A percentile compares a stretch with the other conserved stretches of the same genome.
Conservation (phyloP, 345 rosid genomes). For the Raphanus raphanistrum region DNA sequence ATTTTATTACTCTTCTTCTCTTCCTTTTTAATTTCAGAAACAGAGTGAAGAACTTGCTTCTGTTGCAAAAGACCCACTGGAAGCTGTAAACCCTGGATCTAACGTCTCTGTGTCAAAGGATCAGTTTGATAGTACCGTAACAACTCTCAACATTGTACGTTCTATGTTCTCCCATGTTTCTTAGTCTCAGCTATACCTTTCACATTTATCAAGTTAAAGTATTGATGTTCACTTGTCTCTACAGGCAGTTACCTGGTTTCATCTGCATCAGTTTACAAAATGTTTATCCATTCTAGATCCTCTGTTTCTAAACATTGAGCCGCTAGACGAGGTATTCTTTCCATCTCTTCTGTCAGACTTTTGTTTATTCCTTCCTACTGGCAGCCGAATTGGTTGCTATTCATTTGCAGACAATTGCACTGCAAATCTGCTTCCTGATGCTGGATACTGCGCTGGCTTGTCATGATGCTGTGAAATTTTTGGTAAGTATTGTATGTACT, state of each 20-base stretch:
- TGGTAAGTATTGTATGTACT: slow-evolving; percentile 53
- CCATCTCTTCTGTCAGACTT: neutral
- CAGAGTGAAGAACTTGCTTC: slow-evolving; percentile 71
- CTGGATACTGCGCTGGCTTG: slow-evolving; percentile 87
- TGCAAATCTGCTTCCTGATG: slow-evolving; percentile 79
- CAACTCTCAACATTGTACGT: slow-evolving; percentile 76
- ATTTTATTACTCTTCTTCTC: neutral
- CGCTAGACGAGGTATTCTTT: slow-evolving; percentile 78
- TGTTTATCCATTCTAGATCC: slow-evolving; percentile 78
- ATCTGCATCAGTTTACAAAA: slow-evolving; percentile 80
- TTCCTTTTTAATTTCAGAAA: slow-evolving; percentile 42
- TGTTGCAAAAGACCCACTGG: slow-evolving; percentile 67
- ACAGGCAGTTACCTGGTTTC: slow-evolving; percentile 89
- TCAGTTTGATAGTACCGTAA: slow-evolving; percentile 76
- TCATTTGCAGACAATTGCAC: slow-evolving; percentile 70
- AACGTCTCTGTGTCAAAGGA: slow-evolving; percentile 62
- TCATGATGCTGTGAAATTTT: slow-evolving; percentile 72
- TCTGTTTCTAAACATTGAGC: slow-evolving; percentile 68
- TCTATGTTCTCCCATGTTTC: neutral
- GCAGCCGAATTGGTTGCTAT: slow-evolving; percentile 21
- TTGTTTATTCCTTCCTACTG: slow-evolving; percentile 20
- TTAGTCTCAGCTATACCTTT: slow-evolving; percentile 11
- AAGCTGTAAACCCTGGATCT: slow-evolving; percentile 49
- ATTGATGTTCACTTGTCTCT: slow-evolving; percentile 28
- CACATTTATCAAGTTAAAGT: neutral